Evolutionary conservation across 208 protist genomes (phyloP).

Genomic region (Trichomonas gallinae): DNA sequence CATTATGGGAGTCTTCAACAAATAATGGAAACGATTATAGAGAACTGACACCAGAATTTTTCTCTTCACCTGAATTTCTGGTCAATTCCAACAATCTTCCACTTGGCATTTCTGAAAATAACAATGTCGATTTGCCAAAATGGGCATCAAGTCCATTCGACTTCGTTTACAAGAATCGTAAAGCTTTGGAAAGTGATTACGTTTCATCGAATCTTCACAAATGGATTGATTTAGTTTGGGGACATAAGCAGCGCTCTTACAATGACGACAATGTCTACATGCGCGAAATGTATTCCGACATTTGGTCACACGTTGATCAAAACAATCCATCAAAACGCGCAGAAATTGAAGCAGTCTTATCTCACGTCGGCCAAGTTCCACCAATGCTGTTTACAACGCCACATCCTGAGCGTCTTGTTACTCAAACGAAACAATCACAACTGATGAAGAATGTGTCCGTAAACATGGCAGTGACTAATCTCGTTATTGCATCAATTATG

Average conservation of each 20-base stretch:
- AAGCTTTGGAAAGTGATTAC: constrained; percentile 44
- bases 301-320: neutral
- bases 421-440: neutral
- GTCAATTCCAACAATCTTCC: constrained; percentile 39
- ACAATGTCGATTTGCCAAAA: constrained; percentile 29
- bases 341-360: neutral
- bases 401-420: neutral
- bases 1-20: neutral
- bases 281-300: neutral
- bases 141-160: constrained; percentile 34
- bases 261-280: constrained; percentile 25
- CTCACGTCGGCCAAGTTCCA: neutral
- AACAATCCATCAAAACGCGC: neutral
- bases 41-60: constrained; percentile 54
- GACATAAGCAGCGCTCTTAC: constrained; percentile 40
- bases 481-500: neutral
- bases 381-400: neutral
- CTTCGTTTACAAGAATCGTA: constrained; percentile 46
- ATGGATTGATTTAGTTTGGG: constrained; percentile 59
- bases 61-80: constrained; percentile 47
- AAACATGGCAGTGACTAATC: neutral
- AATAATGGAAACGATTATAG: neutral
- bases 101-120: constrained; percentile 35
- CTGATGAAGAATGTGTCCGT: neutral
- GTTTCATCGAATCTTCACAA: constrained; percentile 42